A percentile compares a stretch with the other conserved stretches of the same genome.
Conservation (phyloP, 805 yeast genomes). For the Pichia eremophila region DNA sequence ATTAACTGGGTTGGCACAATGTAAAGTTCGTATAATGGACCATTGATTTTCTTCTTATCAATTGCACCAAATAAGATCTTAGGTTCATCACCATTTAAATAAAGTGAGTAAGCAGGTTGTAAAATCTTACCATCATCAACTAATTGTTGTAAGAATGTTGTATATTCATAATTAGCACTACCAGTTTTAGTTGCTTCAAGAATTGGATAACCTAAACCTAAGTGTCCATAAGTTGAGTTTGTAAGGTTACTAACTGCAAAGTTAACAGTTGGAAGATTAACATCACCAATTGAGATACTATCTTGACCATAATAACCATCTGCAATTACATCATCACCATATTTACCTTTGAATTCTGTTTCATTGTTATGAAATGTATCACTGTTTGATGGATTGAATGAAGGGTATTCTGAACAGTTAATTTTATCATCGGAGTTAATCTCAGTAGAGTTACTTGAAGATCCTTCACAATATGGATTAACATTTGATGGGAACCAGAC, state of each 20-base stretch:
- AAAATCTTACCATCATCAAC: constrained; percentile 46
- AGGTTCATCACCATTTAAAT: constrained; percentile 38
- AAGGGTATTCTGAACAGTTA: constrained; percentile 32
- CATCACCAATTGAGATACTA: constrained; percentile 39
- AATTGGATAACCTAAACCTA: constrained; percentile 61
- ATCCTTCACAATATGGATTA: background rate
- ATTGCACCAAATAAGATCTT: constrained; percentile 60
- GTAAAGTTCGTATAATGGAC: constrained; percentile 29
- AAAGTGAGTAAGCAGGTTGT: constrained; percentile 50
- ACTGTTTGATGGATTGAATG: constrained; percentile 34
- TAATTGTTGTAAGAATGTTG: constrained; percentile 54
- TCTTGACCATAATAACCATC: constrained; percentile 54
- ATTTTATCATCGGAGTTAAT: background rate
- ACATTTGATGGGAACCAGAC: constrained; percentile 39
- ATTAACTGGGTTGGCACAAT: background rate
- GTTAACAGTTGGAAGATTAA: constrained; percentile 39
- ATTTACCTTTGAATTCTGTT: constrained; percentile 31
- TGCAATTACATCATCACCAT: constrained; percentile 39
- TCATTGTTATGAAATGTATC: constrained; percentile 29
- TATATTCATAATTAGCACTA: background rate
- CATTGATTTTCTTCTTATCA: constrained; percentile 51
- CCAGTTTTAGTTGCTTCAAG: constrained; percentile 47
- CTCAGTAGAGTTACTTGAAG: background rate
- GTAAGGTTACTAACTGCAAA: constrained; percentile 66
- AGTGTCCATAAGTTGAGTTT: constrained; percentile 55